Evolutionary conservation across 257 asterid species (phyloP), one percentile per base, ranked within the genome.

Genomic region (Thymus quinquecostatus): DNA sequence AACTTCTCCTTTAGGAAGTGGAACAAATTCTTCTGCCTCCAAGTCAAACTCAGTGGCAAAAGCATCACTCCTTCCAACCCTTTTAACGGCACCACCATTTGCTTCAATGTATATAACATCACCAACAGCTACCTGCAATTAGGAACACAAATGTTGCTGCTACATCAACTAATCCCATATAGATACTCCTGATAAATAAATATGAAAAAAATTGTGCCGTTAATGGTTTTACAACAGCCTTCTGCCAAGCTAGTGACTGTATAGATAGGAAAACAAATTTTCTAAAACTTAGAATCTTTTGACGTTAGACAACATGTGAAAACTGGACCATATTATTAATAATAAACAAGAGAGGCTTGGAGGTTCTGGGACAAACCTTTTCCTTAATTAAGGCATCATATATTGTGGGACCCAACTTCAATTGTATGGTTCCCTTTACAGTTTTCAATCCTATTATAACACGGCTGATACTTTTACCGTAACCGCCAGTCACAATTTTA

Each of bases 11-110:
- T 94, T 91, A 57, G 97, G 98, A 70, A 94, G 92, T 41, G 97
- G 97, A 61, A 94, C 98, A 84, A 91, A 91, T 80, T 94, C 97
- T 84, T 94, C 97, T 2, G 98, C 98, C 86, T 94, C 98, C 14
- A 94, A 95, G 81, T 94, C 98, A 82, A 91, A 91, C 77, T 94
- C 97, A 10, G 97, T 89, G n/a, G 97, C 97, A 84, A 94, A 94
- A 60, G 95, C 92, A 86, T 91, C 98, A 81, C 98, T 89, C 69
- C 97, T 86, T 64, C 98, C 98, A 65, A 94, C 98, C 83, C 97
- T 91, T 82, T 94, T 94, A 76, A 91, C 97, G 8, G 98, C 97
- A 80, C 98, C 96, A 77, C 97, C 89, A 74, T 94, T 94, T 21
- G 90, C 85, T 85, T 94, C 98, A 55, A 94, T 85, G 70, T 91